Conservation (phyloP, 2,329 filamentous ascomycete species). For the Monilinia fructigena region DNA sequence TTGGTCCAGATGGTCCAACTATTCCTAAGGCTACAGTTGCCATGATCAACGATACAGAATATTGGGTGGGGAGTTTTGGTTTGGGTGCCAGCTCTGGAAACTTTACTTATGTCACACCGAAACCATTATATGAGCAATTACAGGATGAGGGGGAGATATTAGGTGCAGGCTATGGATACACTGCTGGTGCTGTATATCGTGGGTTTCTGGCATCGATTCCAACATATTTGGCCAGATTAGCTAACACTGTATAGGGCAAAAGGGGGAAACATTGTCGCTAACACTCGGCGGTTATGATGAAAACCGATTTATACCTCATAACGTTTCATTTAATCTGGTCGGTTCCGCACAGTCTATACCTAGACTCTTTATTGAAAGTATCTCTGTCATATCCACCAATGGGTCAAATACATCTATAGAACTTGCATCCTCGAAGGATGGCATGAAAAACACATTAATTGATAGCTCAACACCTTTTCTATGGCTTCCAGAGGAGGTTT, state of each 20-base stretch:
- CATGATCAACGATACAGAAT: slow-evolving; percentile 55
- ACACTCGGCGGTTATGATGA: slow-evolving; percentile 70
- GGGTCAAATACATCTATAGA: slow-evolving; percentile 46
- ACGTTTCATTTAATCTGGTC: slow-evolving; percentile 56
- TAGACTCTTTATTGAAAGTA: slow-evolving; percentile 31
- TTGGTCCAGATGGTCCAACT: slow-evolving; percentile 39
- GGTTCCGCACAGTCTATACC: slow-evolving; percentile 48
- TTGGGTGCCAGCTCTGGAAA: slow-evolving; percentile 55
- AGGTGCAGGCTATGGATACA: slow-evolving; percentile 68
- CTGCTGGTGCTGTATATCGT: slow-evolving; percentile 73
- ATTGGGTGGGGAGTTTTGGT: slow-evolving; percentile 56
- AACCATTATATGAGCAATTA: neutral
- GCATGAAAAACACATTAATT: slow-evolving; percentile 43
- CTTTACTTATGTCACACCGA: slow-evolving; percentile 48
- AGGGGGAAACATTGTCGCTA: slow-evolving; percentile 54
- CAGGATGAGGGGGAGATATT: slow-evolving; percentile 53
- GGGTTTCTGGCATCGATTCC: slow-evolving; percentile 37
- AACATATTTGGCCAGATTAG: neutral
- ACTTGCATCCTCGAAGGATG: slow-evolving; percentile 31
- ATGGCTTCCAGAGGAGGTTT: slow-evolving; percentile 60
- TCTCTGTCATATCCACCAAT: slow-evolving; percentile 31
- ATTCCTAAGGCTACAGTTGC: slow-evolving; percentile 42
- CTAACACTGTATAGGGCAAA: slow-evolving; percentile 42
- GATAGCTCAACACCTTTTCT: slow-evolving; percentile 65
- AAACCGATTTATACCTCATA: slow-evolving; percentile 60